Base-by-base conservation (phyloP, 768 basidiomycete genomes). In the Clavaria fumosa region DNA sequence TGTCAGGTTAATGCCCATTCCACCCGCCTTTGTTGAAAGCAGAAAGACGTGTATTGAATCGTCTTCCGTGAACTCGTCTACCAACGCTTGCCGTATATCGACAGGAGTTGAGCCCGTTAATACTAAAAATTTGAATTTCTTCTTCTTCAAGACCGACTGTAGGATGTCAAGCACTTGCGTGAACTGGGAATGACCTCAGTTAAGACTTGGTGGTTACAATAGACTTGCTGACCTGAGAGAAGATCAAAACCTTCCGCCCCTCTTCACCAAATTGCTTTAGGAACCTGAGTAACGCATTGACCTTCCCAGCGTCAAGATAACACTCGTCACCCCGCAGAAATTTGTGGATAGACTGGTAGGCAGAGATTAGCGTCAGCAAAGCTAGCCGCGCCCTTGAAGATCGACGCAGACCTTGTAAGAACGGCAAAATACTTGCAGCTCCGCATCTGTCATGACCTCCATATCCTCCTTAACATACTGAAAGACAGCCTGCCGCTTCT, bases 371-470 rank as follows among this genome's bases (percentile, higher is more conserved):
- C 15, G 17, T 7, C n/a, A 24, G 27, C 21, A 38, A 3, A 37
- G 23, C 28, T 40, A 23, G 12, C 38, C n/a, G n/a, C n/a, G n/a
- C n/a, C n/a, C n/a, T n/a, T n/a, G 12, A 26, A 38, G 39, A 15
- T 20, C 24, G 31, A 26, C 40, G 42, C 67, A 27, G 39, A 89
- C 89, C 70, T 84, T 88, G 61, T 93, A 93, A 7, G 75, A 73
- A 34, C 70, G 68, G 50, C 81, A 83, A 53, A 91, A 93, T 28
- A 72, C 58, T 50, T 95, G 88, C 23, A 99, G 64, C 58, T 97
- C 95, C 5, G 89, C 80, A 57, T 99, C 95, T 31, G 89, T 93
- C 93, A 97, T 97, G 14, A 95, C 80, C 47, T 83, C 74, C 83
- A 99, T 88, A 56, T 99, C 95, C 55, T 99, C 95, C 52, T 88